A percentile compares a stretch with the other conserved stretches of the same genome.
phyloP scores from a whole-genome alignment of 768 basidiomycete genomes.

The Lactarius tabidus region DNA sequence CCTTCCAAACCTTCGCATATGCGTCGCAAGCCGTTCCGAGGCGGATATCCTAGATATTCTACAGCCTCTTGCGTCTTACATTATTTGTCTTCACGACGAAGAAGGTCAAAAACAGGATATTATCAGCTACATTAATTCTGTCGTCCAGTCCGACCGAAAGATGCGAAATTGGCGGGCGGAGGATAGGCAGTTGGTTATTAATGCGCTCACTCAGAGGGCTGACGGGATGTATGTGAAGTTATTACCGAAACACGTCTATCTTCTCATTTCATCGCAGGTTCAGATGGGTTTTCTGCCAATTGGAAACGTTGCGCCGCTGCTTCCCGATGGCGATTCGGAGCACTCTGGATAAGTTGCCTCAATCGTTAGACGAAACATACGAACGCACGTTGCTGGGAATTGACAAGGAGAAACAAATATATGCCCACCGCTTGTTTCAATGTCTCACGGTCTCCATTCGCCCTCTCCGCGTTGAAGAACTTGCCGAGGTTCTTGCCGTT shows the following conservation, averaged over 20 bases:
- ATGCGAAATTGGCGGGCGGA: conserved; percentile 6
- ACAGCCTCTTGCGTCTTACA: not conserved
- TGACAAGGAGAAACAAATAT: not conserved
- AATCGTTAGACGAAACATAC: conserved; percentile 6
- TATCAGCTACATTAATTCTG: not conserved
- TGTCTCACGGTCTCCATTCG: conserved; percentile 8
- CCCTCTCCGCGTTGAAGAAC: conserved; percentile 2
- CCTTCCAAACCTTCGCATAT: not conserved
- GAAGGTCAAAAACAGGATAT: conserved; percentile 3
- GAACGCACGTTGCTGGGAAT: not conserved
- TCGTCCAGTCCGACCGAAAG: not conserved
- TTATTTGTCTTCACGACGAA: conserved; percentile 1
- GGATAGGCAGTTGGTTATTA: not conserved
- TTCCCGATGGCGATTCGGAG: not conserved
- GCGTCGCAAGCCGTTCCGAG: conserved; percentile 7
- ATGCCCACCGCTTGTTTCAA: not conserved
- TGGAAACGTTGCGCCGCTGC: not conserved
- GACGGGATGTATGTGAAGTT: conserved; percentile 15
- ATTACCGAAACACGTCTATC: too few relatives aligned
- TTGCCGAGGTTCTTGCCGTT: conserved; percentile 7
- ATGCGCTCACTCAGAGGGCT: not conserved
- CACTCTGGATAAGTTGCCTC: not conserved
- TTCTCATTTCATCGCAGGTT: not conserved
- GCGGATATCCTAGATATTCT: not conserved
- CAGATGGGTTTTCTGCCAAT: conserved; percentile 3